phyloP scores from a whole-genome alignment of 208 protist species.

The Trypanosoma scelopori region DNA sequence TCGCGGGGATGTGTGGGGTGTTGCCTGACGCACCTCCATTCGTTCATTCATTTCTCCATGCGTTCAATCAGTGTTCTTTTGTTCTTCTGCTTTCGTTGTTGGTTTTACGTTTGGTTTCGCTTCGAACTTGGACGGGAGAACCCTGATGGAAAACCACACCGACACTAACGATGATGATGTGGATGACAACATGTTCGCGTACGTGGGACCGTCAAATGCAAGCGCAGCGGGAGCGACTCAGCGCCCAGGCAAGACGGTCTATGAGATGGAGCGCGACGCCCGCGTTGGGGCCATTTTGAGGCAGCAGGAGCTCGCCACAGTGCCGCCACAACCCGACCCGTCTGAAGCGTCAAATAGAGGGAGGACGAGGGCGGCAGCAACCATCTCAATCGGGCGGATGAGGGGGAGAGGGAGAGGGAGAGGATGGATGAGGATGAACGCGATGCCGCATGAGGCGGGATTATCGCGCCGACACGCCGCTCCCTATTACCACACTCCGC shows the following conservation, averaged over 20 bases:
- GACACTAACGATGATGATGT: conserved; percentile 13
- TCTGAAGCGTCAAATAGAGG: neutral
- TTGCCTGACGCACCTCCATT: too few species aligned
- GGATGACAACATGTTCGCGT: conserved; percentile 26
- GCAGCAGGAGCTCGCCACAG: neutral
- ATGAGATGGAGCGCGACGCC: conserved; percentile 68
- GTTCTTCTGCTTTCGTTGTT: too few species aligned
- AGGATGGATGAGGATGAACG: neutral
- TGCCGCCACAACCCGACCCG: neutral
- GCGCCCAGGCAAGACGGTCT: conserved; percentile 36
- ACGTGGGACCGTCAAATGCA: conserved; percentile 13
- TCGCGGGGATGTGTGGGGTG: too few species aligned
- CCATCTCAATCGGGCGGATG: neutral
- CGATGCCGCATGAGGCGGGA: too few species aligned
- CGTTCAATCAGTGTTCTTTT: too few species aligned
- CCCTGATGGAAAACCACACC: neutral
- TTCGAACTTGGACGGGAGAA: too few species aligned
- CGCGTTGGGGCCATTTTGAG: conserved; percentile 37
- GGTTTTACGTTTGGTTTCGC: neutral
- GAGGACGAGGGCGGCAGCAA: neutral
- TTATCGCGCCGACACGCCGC: too few species aligned
- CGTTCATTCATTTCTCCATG: too few species aligned
- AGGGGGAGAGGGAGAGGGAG: neutral
- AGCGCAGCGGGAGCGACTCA: neutral
- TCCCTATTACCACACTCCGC: too few species aligned